Base-by-base conservation (phyloP, 208 protist species). In the Porcisia hertigi region DNA sequence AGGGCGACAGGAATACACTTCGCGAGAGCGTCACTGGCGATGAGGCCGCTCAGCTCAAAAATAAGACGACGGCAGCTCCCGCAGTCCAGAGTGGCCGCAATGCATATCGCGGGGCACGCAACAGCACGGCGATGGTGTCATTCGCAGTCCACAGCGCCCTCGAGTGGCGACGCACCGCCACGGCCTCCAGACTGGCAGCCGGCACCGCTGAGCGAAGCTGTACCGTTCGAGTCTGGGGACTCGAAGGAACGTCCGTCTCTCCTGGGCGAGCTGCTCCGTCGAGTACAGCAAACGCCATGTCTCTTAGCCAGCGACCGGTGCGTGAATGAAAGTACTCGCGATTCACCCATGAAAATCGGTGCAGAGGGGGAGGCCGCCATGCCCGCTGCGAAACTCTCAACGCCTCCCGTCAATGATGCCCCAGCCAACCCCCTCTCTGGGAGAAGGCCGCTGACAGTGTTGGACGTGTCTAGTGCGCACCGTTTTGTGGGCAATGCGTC, bases 191-290 rank as follows among this genome's bases (percentile, higher is more conserved):
- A 66, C 41, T 43, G 62, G 20, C 20, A 16, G 20, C 39, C 62
- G 36, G 14, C 39, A 30, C 62, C 18, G 39, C n/a, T 18, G 39
- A 49, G 39, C 6, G 20, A 66, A n/a, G 62, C 36, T 6, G 39
- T 30, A 1, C 20, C 39, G 39, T 16, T 1, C 20, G 62, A 49
- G 62, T 66, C 18, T 12, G 62, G 62, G 0, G 62, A 47, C 20
- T 49, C 62, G 62, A 47, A 66, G 62, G 49, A 55, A 2, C 67
- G 18, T 49, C 53, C 67, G 20, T 71, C 67, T 23, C 47, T 54
- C 4, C 67, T 71, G 6, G 47, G 25, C 16, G 67, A 39, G 47
- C 67, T 71, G 20, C 67, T 71, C 47, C 67, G 25, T 9, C 67
- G 67, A 39, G 43, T 71, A 12, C 62, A 66, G 49, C 8, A 49